Conservation (phyloP, 345 rosid species). For the Melastoma malabathricum region DNA sequence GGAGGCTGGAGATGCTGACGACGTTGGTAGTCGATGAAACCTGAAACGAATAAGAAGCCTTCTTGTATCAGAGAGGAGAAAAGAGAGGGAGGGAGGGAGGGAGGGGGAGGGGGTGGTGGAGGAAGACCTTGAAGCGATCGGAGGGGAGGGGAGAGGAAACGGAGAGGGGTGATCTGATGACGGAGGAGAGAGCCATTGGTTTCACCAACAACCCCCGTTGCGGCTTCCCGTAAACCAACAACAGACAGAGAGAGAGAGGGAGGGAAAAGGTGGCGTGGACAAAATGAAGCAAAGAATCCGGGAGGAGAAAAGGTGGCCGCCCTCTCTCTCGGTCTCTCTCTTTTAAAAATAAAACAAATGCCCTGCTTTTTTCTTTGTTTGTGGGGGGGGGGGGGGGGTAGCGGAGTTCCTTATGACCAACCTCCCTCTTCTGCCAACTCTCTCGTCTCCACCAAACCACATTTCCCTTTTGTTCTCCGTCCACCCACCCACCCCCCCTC, state of each 20-base stretch:
- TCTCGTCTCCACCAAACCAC: not conserved
- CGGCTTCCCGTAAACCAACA: conserved; percentile 12
- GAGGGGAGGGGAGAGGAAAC: conserved; percentile 27
- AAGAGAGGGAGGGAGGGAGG: not conserved
- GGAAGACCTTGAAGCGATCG: conserved; percentile 46
- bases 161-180: conserved; percentile 51
- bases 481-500: too few species aligned
- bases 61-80: too few species aligned
- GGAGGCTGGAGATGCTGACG: conserved; percentile 15
- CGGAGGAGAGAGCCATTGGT: conserved; percentile 53
- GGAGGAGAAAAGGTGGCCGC: not conserved
- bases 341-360: not conserved
- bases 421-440: not conserved
- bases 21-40: conserved; percentile 10
- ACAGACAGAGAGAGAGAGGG: conserved; percentile 1
- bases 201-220: not conserved
- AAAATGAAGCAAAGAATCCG: conserved; percentile 10
- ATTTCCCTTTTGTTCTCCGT: too few species aligned
- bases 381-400: not conserved
- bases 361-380: too few species aligned
- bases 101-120: conserved; percentile 3
- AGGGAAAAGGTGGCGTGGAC: not conserved
- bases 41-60: not conserved
- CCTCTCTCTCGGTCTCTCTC: too few species aligned
- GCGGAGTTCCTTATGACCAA: conserved; percentile 1